Base-by-base conservation (phyloP, 2,329 filamentous ascomycete species). In the Nemania abortiva region DNA sequence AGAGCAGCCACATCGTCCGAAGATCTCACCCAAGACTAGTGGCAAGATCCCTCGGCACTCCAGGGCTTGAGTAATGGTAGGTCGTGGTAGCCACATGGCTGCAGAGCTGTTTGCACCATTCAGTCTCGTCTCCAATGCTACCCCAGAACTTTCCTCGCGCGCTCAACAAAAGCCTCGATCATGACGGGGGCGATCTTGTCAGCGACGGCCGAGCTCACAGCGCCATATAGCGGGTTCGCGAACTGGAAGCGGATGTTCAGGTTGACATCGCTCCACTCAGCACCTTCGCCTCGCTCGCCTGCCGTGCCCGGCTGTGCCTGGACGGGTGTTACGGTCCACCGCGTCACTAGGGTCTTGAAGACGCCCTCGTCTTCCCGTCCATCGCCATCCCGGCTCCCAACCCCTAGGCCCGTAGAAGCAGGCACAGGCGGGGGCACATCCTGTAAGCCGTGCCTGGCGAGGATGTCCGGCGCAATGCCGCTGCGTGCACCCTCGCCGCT, bases 141-240 rank as follows among this genome's bases (percentile, higher is more conserved):
- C 13, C 63, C 63, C 74, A 88, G 79, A 56, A 93, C 78, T 75
- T 87, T 83, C 77, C 84, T 84, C 6, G 96, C 94, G 77, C 92
- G 87, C 81, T 89, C 88, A 83, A 98, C 95, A 83, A 99, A 99
- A 0, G 96, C 95, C 79, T 93, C 90, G 73, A 98, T 92, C 94
- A 99, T 97, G 72, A 92, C 86, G 3, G 89, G 90, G 1, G 94
- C 95, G 71, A 98, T 90, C 81, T 93, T 94, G 37, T 93, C 91
- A 72, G 94, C 93, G 27, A 96, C 90, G 39, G 92, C 91, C 45
- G 90, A 87, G 79, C 95, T 96, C 77, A 98, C 84, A 22, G 92
- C 89, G 50, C 90, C 91, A 82, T 98, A 97, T 65, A 97, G 79
- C n/a, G 95, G 93, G 81, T 95, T 98, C 74, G 89, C 86, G 79